These are phyloP conservation scores for Coniferiporia sulphurascens DNA, from an alignment of 1,284 basidiomycete species.

Conservation along the genomic window DNA sequence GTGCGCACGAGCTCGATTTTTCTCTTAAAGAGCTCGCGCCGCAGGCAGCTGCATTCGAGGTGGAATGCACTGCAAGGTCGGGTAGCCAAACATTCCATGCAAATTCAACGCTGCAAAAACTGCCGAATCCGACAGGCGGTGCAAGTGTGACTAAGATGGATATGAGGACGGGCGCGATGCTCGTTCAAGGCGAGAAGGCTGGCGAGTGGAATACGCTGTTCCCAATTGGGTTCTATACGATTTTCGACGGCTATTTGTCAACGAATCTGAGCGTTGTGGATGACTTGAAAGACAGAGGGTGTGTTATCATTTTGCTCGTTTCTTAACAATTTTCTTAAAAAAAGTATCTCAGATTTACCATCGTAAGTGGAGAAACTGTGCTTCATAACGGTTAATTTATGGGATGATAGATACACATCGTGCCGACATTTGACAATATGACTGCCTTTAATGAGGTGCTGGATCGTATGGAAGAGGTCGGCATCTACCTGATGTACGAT, in stretches of 20 bases:
- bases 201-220: constrained; percentile 56
- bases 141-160: constrained; percentile 46
- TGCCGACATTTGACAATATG: constrained; percentile 45
- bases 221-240: constrained; percentile 71
- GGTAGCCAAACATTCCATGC: constrained; percentile 40
- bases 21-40: constrained; percentile 43
- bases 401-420: background rate
- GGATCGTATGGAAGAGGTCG: constrained; percentile 66
- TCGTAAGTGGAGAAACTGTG: constrained; percentile 20
- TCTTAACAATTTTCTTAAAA: constrained; percentile 2
- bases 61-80: background rate
- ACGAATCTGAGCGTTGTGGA: constrained; percentile 52
- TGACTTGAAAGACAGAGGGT: constrained; percentile 61
- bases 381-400: constrained; percentile 30
- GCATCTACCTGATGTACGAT: constrained; percentile 73
- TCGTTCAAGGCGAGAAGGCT: constrained; percentile 47
- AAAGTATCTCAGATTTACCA: constrained; percentile 27
- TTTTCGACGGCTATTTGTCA: constrained; percentile 55
- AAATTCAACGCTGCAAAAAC: constrained; percentile 45
- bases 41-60: constrained; percentile 18
- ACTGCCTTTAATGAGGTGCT: constrained; percentile 53
- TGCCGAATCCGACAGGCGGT: constrained; percentile 47
- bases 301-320: constrained; percentile 16
- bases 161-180: constrained; percentile 57
- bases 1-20: constrained; percentile 46